Base-by-base conservation (phyloP, 192 early-diverging fungal species). In the Coemansia sp. region DNA sequence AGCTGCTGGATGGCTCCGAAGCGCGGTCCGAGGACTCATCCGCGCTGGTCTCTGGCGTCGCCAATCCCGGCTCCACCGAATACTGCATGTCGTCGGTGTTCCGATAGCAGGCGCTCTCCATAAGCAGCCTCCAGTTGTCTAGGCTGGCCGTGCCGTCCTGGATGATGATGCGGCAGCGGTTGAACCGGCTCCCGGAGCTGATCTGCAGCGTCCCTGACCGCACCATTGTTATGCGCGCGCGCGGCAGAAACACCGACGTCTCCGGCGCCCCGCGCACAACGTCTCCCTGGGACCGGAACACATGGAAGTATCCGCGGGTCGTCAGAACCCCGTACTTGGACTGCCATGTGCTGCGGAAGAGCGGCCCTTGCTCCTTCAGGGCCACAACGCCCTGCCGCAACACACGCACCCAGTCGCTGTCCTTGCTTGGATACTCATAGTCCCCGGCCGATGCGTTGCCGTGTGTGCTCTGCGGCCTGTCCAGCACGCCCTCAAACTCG, bases 321-420 rank as follows among this genome's bases (percentile, higher is more conserved):
- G 75, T 79, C 55, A 79, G 70, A 19, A 79, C 75, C 34, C 70
- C 70, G 63, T 72, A 79, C 63, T 72, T 79, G 53, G 62, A 66
- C 63, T 79, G 75, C 70, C 75, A 72, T 22, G 70, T 79, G 70
- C 75, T 79, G 38, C 75, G 65, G 30, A 79, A 79, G 62, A 79
- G 29, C 6, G 70, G 70, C 4, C 75, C 63, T 28, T 72, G 58
- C 63, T 72, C 75, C 41, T 67, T 67, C 30, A 79, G 52, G 17
- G 75, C 75, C 9, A 79, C 66, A 6, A 79, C 75, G 50, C 75
- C 75, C 44, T 79, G 70, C 0, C 76, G 70, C 66, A 73, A 60
- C 45, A 79, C 76, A 17, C 61, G 56, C 36, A 68, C 61, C 69
- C 75, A 72, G 52, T 52, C 65, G 47, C 69, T 71, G 58, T 64